Conservation (phyloP, 371 early-diverging fungal genomes). For the Apophysomyces elegans region DNA sequence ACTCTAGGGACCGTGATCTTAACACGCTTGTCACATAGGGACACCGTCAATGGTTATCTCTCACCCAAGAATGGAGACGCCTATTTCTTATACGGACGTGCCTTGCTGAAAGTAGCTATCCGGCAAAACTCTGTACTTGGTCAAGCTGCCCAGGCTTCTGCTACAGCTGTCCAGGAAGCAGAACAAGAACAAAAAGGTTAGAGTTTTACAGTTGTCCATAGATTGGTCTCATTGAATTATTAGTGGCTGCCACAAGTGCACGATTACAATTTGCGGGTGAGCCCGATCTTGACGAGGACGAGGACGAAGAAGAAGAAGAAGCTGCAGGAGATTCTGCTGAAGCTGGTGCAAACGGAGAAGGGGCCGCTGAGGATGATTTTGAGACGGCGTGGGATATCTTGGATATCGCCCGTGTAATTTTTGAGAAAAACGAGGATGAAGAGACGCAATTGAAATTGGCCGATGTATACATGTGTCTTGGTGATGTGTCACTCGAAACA, state of each 20-base stretch:
- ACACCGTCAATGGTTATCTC: slow-evolving; percentile 67
- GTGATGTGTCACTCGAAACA: slow-evolving; percentile 88
- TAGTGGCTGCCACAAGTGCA: slow-evolving; percentile 43
- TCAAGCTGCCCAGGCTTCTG: slow-evolving; percentile 41
- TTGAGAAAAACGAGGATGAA: slow-evolving; percentile 62
- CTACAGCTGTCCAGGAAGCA: slow-evolving; percentile 18
- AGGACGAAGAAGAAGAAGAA: slow-evolving; percentile 42
- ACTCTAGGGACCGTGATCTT: neutral
- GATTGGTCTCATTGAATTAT: neutral
- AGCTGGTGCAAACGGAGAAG: slow-evolving; percentile 46
- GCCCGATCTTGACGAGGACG: slow-evolving; percentile 54
- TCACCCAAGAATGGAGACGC: slow-evolving; percentile 79
- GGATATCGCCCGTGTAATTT: slow-evolving; percentile 85
- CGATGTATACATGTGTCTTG: slow-evolving; percentile 75
- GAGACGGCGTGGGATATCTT: slow-evolving; percentile 89
- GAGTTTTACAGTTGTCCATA: neutral
- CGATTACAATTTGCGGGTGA: slow-evolving; percentile 59
- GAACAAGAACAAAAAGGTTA: slow-evolving; percentile 11
- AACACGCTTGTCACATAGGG: slow-evolving; percentile 43
- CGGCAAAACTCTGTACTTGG: slow-evolving; percentile 76
- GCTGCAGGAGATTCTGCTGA: slow-evolving; percentile 43
- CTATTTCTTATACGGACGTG: slow-evolving; percentile 78
- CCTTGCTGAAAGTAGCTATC: slow-evolving; percentile 78
- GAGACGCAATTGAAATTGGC: slow-evolving; percentile 68
- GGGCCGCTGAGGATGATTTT: slow-evolving; percentile 73